phyloP scores from a whole-genome alignment of 306 rosid species.

The Prunus dulcis region DNA sequence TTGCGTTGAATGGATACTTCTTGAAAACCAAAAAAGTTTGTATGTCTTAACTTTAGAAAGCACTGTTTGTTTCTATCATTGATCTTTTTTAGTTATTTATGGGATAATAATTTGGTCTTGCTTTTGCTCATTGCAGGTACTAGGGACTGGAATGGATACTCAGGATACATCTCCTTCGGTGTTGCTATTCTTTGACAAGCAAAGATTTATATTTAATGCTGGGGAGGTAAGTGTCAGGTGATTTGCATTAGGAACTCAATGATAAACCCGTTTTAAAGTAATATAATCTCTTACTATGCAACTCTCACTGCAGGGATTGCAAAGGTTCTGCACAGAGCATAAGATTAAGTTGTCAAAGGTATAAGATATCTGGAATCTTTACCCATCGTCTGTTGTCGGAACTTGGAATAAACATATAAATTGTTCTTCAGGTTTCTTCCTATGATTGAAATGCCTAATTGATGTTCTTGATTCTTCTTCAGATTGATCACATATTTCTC shows the following conservation, averaged over 20 bases:
- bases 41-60: background rate
- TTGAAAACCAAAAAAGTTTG: background rate
- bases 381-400: background rate
- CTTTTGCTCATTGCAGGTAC: constrained; percentile 34
- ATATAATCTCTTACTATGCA: constrained; percentile 1
- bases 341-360: constrained; percentile 80
- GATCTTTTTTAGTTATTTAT: background rate
- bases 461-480: constrained; percentile 27
- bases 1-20: background rate
- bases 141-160: constrained; percentile 94
- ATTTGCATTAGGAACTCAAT: constrained; percentile 8
- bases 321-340: constrained; percentile 87
- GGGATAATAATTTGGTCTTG: background rate
- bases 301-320: constrained; percentile 58
- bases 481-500: constrained; percentile 92
- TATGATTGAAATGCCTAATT: constrained; percentile 4
- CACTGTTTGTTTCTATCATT: background rate
- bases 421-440: constrained; percentile 11
- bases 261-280: background rate
- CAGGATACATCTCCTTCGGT: constrained; percentile 88
- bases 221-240: constrained; percentile 58
- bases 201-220: constrained; percentile 82
- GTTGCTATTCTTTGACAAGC: constrained; percentile 83
- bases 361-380: constrained; percentile 11
- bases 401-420: background rate